Evolutionary conservation across 257 asterid species (phyloP), one percentile per base, ranked within the genome.

Genomic region (Ilex aquifolium): DNA sequence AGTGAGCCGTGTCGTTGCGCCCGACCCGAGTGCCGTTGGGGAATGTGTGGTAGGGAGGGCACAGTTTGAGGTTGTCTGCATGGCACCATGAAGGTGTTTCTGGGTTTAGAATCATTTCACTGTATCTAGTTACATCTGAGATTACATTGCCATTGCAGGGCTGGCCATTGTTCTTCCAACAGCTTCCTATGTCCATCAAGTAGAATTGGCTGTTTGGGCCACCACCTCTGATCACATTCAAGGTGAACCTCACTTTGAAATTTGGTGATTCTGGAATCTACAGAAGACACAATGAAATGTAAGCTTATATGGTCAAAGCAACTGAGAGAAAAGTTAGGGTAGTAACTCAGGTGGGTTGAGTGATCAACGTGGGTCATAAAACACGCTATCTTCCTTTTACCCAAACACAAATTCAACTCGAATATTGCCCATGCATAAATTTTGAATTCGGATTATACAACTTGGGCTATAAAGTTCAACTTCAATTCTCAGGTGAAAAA

Each of bases 101-200:
- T 16, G 87, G 95, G 65, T 90, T 87, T 48, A 87, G 66, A 50
- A 90, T 82, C 93, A 90, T 87, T 67, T 90, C 95, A 42, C 86
- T 83, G 69, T 90, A 90, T n/a, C 95, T 79, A 6, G 97, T 87
- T 0, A 82, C 92, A 51, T 90, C 97, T 39, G 95, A 70, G 17
- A 85, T 85, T 21, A 80, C 95, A 44, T 90, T 70, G 0, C 97
- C 97, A 30, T 87, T 72, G 27, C 97, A 90, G 9, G 85, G 77
- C 40, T 57, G 48, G 12, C 95, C 95, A 7, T 83, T 81, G 93
- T 90, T 90, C 80, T 90, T 90, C 97, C 95, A 90, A 69, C 97
- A 90, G 76, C 97, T 83, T 2, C 97, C 95, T n/a, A 90, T 85
- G 81, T 90, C 95, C 82, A 90, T 68, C 9, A 87, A 60, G 80